Percentiles rank a stretch among this genome's conserved stretches.
Conservation (phyloP, 768 basidiomycete genomes). For the Rhizopogon vulgaris region DNA sequence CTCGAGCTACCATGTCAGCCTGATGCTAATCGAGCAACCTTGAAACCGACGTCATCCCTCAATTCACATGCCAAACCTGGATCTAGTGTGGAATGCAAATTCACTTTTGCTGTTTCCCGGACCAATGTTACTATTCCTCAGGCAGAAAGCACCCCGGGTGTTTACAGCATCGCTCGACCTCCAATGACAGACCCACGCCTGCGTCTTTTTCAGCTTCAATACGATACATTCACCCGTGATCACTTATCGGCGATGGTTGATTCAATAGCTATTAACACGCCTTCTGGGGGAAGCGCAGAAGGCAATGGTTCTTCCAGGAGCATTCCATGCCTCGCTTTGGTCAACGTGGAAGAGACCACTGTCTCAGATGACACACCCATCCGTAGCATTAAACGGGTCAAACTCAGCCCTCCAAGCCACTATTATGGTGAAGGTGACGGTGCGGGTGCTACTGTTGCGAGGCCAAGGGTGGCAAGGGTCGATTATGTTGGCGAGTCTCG, state of each 20-base stretch:
- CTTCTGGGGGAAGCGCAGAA: constrained; percentile 49
- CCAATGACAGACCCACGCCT: constrained; percentile 66
- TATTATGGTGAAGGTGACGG: constrained; percentile 46
- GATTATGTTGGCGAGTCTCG: constrained; percentile 78
- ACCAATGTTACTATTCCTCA: constrained; percentile 36
- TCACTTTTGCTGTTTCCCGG: constrained; percentile 69
- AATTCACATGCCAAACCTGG: constrained; percentile 3
- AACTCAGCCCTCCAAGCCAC: constrained; percentile 64
- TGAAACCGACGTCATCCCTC: constrained; percentile 7
- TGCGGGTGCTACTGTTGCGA: constrained; percentile 41
- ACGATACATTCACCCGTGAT: constrained; percentile 94
- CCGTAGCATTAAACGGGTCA: constrained; percentile 75
- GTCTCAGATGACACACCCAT: constrained; percentile 42
- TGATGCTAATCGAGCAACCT: constrained; percentile 6
- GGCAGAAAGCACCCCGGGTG: constrained; percentile 56
- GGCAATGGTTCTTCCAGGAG: constrained; percentile 39
- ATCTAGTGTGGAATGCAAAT: constrained; percentile 48
- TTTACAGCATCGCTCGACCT: constrained; percentile 15
- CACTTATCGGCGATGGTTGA: constrained; percentile 93
- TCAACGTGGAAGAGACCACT: constrained; percentile 42
- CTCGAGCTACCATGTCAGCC: constrained; percentile 11
- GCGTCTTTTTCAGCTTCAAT: constrained; percentile 87
- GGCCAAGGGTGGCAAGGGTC: constrained; percentile 42
- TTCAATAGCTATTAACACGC: constrained; percentile 80
- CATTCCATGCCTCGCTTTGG: constrained; percentile 34